phyloP scores from a whole-genome alignment of 805 yeast species.

The Candida caryicola region DNA sequence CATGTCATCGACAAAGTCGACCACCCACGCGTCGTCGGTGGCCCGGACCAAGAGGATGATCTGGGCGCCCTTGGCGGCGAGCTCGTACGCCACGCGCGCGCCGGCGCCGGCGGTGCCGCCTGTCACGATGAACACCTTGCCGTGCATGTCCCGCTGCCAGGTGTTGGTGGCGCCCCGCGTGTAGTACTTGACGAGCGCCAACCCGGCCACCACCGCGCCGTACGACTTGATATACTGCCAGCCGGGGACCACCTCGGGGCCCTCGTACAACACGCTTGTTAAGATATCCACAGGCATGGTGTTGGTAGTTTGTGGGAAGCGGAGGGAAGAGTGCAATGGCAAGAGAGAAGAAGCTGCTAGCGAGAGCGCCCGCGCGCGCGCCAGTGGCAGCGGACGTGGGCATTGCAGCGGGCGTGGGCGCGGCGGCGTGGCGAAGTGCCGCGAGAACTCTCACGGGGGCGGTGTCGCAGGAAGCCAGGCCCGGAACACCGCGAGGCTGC shows the following conservation, averaged over 20 bases:
- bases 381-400: no score
- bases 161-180: conserved; percentile 78
- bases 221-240: conserved; percentile 57
- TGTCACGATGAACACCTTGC: conserved; percentile 75
- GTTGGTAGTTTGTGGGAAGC: no score
- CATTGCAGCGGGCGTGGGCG: no score
- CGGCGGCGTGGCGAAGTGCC: no score
- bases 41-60: conserved; percentile 67
- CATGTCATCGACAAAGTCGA: conserved; percentile 76
- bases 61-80: conserved; percentile 86
- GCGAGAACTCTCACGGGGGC: no score
- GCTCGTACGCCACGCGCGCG: conserved; percentile 64
- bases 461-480: no score
- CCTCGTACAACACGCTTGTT: conserved; percentile 66
- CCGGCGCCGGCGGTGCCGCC: conserved; percentile 98
- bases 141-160: conserved; percentile 92
- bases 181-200: conserved; percentile 61
- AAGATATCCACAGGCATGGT: conserved; percentile 83
- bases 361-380: no score
- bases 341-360: no score
- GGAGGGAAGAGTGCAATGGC: no score
- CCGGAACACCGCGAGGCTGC: no score
- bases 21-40: conserved; percentile 64
- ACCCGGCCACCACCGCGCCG: conserved; percentile 50
- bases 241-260: conserved; percentile 73